Conservation (phyloP, 805 yeast genomes). For the Isabelozyma rhagii region DNA sequence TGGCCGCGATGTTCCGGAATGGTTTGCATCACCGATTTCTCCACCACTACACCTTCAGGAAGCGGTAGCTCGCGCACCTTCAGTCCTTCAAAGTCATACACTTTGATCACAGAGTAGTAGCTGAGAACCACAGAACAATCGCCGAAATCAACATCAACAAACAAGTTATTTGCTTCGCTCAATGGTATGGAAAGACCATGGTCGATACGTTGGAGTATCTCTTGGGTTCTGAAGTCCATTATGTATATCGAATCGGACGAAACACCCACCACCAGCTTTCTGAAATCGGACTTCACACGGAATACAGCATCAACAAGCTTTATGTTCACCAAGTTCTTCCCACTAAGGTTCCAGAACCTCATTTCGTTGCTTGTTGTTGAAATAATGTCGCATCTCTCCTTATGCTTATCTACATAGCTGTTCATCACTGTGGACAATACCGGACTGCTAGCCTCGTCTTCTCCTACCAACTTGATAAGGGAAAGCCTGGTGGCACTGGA, state of each 20-base stretch:
- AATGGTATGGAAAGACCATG: constrained; percentile 10
- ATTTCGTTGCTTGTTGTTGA: constrained; percentile 23
- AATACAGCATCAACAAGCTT: constrained; percentile 10
- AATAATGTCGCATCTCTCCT: constrained; percentile 22
- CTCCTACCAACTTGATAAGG: constrained; percentile 11
- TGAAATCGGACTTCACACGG: constrained; percentile 26
- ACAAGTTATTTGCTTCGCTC: constrained; percentile 4
- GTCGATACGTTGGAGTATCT: constrained; percentile 5
- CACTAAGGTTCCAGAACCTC: constrained; percentile 22
- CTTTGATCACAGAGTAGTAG: constrained; percentile 15
- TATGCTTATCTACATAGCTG: constrained; percentile 18
- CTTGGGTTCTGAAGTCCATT: constrained; percentile 11
- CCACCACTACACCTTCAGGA: constrained; percentile 12
- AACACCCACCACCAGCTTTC: background rate
- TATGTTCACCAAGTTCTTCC: constrained; percentile 9
- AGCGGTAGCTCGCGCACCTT: constrained; percentile 3
- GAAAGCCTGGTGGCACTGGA: constrained; percentile 22
- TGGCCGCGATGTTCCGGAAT: constrained; percentile 3
- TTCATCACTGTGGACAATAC: constrained; percentile 12
- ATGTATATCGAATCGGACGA: constrained; percentile 9
- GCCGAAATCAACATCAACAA: constrained; percentile 29
- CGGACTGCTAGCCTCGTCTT: background rate
- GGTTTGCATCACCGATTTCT: constrained; percentile 17
- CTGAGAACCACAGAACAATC: constrained; percentile 25
- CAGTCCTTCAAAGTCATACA: constrained; percentile 15